Conservation (phyloP, 345 rosid species). For the Viola odorata region DNA sequence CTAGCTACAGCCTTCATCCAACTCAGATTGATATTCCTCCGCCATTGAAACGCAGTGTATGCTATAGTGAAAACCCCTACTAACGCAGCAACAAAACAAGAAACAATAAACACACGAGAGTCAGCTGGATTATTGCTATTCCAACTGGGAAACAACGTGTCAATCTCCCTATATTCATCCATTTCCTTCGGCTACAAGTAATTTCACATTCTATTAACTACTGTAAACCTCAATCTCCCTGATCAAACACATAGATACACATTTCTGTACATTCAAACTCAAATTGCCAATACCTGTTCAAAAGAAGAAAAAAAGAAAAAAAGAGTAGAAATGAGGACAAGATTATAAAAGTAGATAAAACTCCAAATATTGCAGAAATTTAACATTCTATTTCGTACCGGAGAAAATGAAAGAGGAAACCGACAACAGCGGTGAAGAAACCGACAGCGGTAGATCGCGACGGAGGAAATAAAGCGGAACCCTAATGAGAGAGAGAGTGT, state of each 20-base stretch:
- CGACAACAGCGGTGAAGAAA: no score
- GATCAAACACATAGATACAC: not conserved
- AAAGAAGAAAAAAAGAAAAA: not conserved
- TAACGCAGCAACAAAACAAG: slow-evolving; percentile 64
- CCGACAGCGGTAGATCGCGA: no score
- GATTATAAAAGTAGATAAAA: no score
- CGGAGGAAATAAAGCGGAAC: no score
- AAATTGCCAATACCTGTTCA: no score
- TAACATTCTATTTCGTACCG: no score
- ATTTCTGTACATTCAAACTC: no score
- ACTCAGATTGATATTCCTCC: slow-evolving; percentile 84
- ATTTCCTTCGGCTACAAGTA: slow-evolving; percentile 29
- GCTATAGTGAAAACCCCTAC: slow-evolving; percentile 81
- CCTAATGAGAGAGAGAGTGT: no score
- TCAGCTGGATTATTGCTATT: slow-evolving; percentile 44
- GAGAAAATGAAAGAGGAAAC: no score
- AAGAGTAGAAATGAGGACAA: no score
- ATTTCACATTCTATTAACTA: slow-evolving; percentile 19
- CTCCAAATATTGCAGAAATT: no score
- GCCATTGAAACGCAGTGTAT: slow-evolving; percentile 92
- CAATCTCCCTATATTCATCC: slow-evolving; percentile 67
- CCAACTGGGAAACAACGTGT: slow-evolving; percentile 44
- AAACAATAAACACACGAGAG: slow-evolving; percentile 54
- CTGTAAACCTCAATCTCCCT: not conserved
- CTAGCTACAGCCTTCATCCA: slow-evolving; percentile 95